phyloP scores from a whole-genome alignment of 2,329 filamentous ascomycete genomes.

The Colletotrichum sp. region DNA sequence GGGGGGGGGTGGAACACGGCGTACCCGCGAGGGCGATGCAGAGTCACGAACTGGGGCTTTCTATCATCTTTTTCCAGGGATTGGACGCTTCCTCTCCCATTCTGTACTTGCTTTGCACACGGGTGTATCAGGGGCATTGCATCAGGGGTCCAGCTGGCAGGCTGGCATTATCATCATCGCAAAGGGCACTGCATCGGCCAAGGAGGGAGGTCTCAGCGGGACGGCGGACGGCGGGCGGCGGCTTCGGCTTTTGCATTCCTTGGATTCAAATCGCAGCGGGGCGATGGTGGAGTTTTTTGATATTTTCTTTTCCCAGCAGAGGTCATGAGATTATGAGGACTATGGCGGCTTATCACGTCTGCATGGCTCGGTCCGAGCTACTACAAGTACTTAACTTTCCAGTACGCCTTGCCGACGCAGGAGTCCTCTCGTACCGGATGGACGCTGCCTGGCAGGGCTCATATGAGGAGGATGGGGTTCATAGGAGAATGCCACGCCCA shows the following conservation, averaged over 20 bases:
- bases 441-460: not conserved
- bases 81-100: not conserved
- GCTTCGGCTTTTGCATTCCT: not conserved
- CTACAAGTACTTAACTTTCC: not conserved
- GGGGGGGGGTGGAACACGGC: not conserved
- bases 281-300: slow-evolving; percentile 10
- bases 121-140: slow-evolving; percentile 9
- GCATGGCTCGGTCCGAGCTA: not conserved
- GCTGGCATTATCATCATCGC: slow-evolving; percentile 8
- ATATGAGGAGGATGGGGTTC: not conserved
- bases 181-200: slow-evolving; percentile 3
- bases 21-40: not conserved
- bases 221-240: not conserved
- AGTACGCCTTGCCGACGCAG: not conserved
- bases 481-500: not conserved
- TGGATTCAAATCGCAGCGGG: not conserved
- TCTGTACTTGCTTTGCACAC: not conserved
- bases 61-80: not conserved
- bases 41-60: not conserved
- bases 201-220: not conserved
- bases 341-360: not conserved
- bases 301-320: not conserved
- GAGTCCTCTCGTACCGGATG: not conserved
- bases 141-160: not conserved
- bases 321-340: slow-evolving; percentile 3